Base-by-base conservation (phyloP, 1,139 yeast genomes). In the Sugiyamaella xylanicola region DNA sequence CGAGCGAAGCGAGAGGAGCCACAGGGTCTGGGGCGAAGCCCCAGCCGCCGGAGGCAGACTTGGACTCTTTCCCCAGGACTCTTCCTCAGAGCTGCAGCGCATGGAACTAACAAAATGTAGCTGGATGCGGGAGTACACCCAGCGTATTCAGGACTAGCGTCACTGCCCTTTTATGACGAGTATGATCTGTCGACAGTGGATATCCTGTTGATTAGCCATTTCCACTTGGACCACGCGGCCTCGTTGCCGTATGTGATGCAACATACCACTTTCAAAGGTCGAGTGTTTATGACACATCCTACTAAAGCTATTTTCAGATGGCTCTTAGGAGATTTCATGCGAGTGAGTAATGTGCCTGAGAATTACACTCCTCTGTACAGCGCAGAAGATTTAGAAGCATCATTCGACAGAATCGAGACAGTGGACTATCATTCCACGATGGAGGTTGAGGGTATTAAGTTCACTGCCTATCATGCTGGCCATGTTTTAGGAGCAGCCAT, bases 201-300 rank as follows among this genome's bases (percentile, higher is more conserved):
- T 67, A 81, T 93, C 35, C 73, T 95, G 29, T 78, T 93, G 58
- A 88, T 93, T 59, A 88, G 96, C 65, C 99, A 95, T 72, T 93
- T 93, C 77, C 99, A 93, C 71, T 79, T 93, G 68, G 99, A 93
- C 69, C 99, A 93, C 72, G 98, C 98, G 0, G 99, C 98, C 0
- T 89, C 97, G 0, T 77, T 93, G 56, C 99, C 99, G 0, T 95
- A 92, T 67, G 98, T 93, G 39, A 92, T 93, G 98, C 97, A 91
- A 67, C 96, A 91, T 66, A 93, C 99, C 0, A 88, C 82, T 63
- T 93, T 93, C 76, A 85, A 83, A 65, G 99, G 99, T 1, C 80
- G 97, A 54, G 99, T 95, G 5, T 93, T 92, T 70, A 93, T 93
- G 99, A 93, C 99, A 22, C 98, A 93, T 70, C 99, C 99, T 7